Base-by-base conservation (phyloP, 768 basidiomycete genomes). In the Leccinum ochraceum region DNA sequence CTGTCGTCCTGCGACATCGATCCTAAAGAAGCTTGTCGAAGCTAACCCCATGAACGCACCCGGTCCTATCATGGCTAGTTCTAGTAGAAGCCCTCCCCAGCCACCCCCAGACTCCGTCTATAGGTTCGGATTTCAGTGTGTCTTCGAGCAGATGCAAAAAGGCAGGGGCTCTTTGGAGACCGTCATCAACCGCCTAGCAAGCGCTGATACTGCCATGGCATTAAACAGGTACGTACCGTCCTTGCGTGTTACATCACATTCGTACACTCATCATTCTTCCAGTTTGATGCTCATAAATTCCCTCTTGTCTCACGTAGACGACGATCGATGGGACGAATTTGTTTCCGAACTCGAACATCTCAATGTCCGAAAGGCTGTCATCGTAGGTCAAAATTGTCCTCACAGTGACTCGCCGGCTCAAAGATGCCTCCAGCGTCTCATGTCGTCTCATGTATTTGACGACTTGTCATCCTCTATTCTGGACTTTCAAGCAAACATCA, bases 221-320 rank as follows among this genome's bases (percentile, higher is more conserved):
- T 80, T 92, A 65, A 83, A 92, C 69, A 94, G 92, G 92, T 87
- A 57, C 48, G 75, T 66, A 22, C 53, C 24, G 20, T 52, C 32
- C 28, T 49, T 16, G 51, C 16, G 6, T 49, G 5, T 56, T 32
- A 14, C 6, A 37, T 55, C 42, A 37, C 37, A 60, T 66, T 6
- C 32, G 39, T 36, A 34, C 10, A 54, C 60, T 61, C 54, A 69
- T 36, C n/a, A 6, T 44, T 39, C 54, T 58, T 63, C 49, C 65
- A 93, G 92, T 63, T 87, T 96, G 85, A 92, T 90, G 86, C 77
- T 96, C 66, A 90, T 96, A 67, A 94, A 95, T 69, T 91, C 92
- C 8, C 78, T 95, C 10, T 71, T 95, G 59, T 82, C 88, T 8
- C 88, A 93, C 67, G 90, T 86, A n/a, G 88, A 81, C 52, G 91